These are phyloP conservation scores for Dothiorella sarmentorum DNA, from an alignment of 2,329 filamentous ascomycete genomes.

Conservation along the genomic window DNA sequence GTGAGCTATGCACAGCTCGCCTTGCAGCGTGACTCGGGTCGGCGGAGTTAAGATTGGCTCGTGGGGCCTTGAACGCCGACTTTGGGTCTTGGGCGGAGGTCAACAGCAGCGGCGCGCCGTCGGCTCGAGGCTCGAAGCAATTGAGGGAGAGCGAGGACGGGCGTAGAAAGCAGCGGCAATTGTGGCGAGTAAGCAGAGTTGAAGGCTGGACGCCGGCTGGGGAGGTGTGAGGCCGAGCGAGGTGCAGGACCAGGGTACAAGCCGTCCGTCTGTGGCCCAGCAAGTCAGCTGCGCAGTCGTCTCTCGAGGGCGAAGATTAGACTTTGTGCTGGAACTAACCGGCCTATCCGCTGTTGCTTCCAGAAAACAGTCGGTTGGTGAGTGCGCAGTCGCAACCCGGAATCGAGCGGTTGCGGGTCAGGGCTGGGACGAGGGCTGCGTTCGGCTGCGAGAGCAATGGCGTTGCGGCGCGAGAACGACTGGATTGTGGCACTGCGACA, in stretches of 20 bases:
- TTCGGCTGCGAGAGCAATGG: background rate
- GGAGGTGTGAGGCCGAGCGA: conserved; percentile 9
- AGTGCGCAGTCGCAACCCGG: conserved; percentile 4
- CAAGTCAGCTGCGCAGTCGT: conserved; percentile 17
- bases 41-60: conserved; percentile 16
- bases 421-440: conserved; percentile 1
- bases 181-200: conserved; percentile 12
- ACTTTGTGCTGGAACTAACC: conserved; percentile 7
- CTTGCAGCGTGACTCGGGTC: conserved; percentile 13
- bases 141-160: background rate
- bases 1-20: conserved; percentile 12
- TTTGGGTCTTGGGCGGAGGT: background rate
- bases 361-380: conserved; percentile 6
- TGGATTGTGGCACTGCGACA: conserved; percentile 10
- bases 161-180: background rate
- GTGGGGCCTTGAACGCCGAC: background rate
- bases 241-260: conserved; percentile 10
- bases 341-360: conserved; percentile 15
- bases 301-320: conserved; percentile 12
- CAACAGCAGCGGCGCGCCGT: background rate
- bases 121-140: conserved; percentile 1
- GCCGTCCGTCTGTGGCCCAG: conserved; percentile 7
- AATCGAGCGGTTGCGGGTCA: background rate
- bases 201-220: conserved; percentile 10
- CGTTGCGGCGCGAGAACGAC: conserved; percentile 12